Base-by-base conservation (phyloP, 2,329 filamentous ascomycete genomes). In the Pleoardoris graminearum region DNA sequence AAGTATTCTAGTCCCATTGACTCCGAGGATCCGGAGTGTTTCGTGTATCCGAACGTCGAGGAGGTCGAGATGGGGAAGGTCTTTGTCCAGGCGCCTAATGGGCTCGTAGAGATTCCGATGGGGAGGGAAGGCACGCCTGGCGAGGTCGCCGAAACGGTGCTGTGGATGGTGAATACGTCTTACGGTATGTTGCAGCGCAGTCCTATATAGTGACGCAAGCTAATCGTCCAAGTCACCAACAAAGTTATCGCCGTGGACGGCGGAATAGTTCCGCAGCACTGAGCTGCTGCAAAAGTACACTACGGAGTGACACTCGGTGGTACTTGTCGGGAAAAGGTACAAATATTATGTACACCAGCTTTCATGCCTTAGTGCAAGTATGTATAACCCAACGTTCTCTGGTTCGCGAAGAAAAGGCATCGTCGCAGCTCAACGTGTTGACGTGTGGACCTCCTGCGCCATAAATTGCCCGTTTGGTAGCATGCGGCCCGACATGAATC, bases 71-170 rank as follows among this genome's bases (percentile, higher is more conserved):
- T 32, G 30, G 30, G 30, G 30, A 14, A 12, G 12, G 12, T 32
- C 3, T 4, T 12, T 10, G 30, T 12, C 4, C 30, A 32, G 3
- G 33, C 33, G 16, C 8, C 39, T 49, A 30, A 53, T 17, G 21
- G 12, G 7, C 4, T 11, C 33, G 21, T 53, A 74, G 72, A 67
- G 36, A 74, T 79, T 44, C 78, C 78, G 7, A 62, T 80, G 16
- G 76, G 77, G 7, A 64, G 77, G 35, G 60, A 79, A 3, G 77
- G 78, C 0, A 68, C 62, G 37, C 76, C 77, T 4, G 74, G 76
- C 19, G 78, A 80, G 61, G 72, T 79, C 53, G 77, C 78, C 1
- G 76, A 78, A 57, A 77, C 76, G 8, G 76, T 80, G 7, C 48
- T 74, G 8, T 79, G 77, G 77, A 76, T 79, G 66, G 71, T 77